Base-by-base conservation (phyloP, 805 yeast genomes). In the Starmerella riodocensis region DNA sequence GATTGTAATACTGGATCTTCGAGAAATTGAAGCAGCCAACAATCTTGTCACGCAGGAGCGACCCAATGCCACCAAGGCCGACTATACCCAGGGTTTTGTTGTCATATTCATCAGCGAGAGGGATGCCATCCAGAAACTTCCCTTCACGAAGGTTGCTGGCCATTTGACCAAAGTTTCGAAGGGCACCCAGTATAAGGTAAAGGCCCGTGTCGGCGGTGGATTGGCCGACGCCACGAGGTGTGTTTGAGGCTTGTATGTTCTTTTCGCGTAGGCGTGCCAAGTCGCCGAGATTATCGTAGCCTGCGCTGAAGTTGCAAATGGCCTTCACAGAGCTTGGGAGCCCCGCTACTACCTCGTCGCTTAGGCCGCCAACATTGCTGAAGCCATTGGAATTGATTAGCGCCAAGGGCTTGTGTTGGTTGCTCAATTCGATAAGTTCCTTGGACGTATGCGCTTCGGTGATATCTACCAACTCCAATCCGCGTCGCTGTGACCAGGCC, bases 21-120 rank as follows among this genome's bases (percentile, higher is more conserved):
- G 55, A 64, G 51, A 72, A 69, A 3, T 71, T 72, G 51, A 74
- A 67, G 2, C 50, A 47, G 2, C 69, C 71, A 39, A 44, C 42
- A 40, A 66, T 61, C 48, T 75, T 63, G 52, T 70, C 72, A 26
- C 74, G 66, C 40, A 73, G 63, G 9, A 71, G 67, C 22, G 71
- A 62, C 36, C 79, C 80, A 54, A 74, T 72, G 6, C 78, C 78
- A 6, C 80, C 80, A 66, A 74, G 62, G 2, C 80, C 80, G 28
- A 73, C 58, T 39, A 74, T 71, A 4, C 79, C 80, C 16, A 74
- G 64, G 4, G 63, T 63, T 50, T 65, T 65, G 22, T 68, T 69
- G 42, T 64, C 64, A 24, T 76, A 76, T 41, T 66, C 70, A 36
- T 56, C 59, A 23, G 76, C 78, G 17, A 64, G 47, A 2, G 61